Evolutionary conservation across 306 rosid species (phyloP).

Genomic region (Dalbergia cultrata): DNA sequence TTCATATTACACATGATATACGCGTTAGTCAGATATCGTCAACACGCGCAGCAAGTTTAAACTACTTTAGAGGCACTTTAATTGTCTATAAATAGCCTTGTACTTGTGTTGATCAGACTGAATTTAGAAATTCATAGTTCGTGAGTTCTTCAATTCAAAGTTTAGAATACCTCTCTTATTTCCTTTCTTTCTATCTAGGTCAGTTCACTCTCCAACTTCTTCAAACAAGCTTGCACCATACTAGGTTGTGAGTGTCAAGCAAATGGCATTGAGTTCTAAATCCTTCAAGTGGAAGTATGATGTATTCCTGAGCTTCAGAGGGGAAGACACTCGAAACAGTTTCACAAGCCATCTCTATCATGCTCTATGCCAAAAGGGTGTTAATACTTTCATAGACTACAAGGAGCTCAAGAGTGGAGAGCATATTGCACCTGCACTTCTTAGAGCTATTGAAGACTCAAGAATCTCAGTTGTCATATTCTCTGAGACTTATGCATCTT

Average conservation of each 20-base stretch:
- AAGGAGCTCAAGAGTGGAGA: conserved; percentile 20
- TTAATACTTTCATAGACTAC: conserved; percentile 35
- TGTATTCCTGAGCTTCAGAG: conserved; percentile 41
- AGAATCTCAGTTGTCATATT: conserved; percentile 24
- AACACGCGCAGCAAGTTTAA: no score
- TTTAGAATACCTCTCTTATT: neutral
- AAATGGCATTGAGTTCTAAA: conserved; percentile 6
- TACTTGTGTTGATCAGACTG: neutral
- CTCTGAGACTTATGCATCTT: conserved; percentile 23
- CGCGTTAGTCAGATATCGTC: no score
- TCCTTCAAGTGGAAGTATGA: neutral
- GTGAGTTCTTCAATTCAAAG: no score
- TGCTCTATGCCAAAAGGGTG: conserved; percentile 9
- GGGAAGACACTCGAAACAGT: neutral
- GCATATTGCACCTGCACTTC: conserved; percentile 5
- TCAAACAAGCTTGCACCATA: neutral
- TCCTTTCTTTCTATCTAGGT: neutral
- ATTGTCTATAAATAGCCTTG: no score
- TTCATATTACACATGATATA: no score
- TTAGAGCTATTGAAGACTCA: conserved; percentile 32
- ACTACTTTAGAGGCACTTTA: no score
- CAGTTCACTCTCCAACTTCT: neutral
- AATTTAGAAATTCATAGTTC: neutral
- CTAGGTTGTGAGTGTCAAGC: neutral
- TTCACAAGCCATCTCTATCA: conserved; percentile 30